Percentiles rank a stretch among this genome's conserved stretches.
These are phyloP conservation scores for Beverwykella pulmonaria DNA, from an alignment of 495 filamentous ascomycete species.

Conservation along the genomic window DNA sequence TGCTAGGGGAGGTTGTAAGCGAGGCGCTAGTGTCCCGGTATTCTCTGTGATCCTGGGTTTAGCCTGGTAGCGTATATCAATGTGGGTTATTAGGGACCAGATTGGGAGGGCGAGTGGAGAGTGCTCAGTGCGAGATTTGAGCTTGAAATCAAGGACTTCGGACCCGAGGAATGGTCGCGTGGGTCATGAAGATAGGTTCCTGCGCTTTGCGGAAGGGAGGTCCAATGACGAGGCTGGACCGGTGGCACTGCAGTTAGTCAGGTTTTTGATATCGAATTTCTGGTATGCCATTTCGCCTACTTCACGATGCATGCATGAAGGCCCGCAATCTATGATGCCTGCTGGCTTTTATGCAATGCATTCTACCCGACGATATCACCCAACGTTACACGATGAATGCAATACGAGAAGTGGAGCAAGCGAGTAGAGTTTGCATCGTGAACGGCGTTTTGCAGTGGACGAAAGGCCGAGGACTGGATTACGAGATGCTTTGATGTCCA, in stretches of 20 bases:
- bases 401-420: slow-evolving; percentile 3
- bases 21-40: slow-evolving; percentile 2
- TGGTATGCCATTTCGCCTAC: not conserved
- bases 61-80: not conserved
- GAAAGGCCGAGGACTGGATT: not conserved
- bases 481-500: slow-evolving; percentile 7
- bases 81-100: slow-evolving; percentile 7
- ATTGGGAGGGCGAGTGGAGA: slow-evolving; percentile 3
- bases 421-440: not conserved
- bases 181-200: not conserved
- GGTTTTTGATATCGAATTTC: not conserved
- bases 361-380: not conserved
- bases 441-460: not conserved
- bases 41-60: not conserved
- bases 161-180: not conserved
- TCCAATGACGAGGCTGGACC: not conserved
- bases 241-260: not conserved
- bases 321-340: not conserved
- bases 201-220: not conserved
- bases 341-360: not conserved
- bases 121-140: not conserved
- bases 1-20: not conserved
- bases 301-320: not conserved
- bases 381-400: not conserved
- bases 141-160: not conserved